Evolutionary conservation across 345 rosid genomes (phyloP).

Genomic region (Trapa incisa): DNA sequence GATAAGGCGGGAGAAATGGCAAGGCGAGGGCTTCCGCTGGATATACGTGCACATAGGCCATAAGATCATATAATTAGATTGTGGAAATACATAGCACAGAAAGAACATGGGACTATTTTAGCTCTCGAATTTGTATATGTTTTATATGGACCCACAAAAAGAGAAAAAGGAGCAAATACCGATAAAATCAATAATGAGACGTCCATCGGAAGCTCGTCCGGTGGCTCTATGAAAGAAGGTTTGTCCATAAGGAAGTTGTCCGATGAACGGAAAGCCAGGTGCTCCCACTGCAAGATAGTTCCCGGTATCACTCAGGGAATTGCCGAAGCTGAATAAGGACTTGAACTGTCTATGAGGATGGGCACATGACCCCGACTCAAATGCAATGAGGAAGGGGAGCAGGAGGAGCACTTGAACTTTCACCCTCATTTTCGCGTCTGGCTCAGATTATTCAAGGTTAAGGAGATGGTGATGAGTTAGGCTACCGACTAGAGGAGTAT

Average conservation of each 20-base stretch:
- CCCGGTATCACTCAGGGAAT: constrained; percentile 70
- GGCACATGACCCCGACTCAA: background rate
- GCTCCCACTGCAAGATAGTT: constrained; percentile 46
- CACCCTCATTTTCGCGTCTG: background rate
- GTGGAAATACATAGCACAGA: too few relatives aligned
- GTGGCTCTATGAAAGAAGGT: constrained; percentile 52
- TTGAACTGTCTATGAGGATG: constrained; percentile 16
- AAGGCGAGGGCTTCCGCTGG: constrained; percentile 49
- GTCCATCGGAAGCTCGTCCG: constrained; percentile 61
- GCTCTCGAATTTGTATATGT: background rate
- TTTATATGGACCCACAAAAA: too few relatives aligned
- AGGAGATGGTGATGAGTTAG: too few relatives aligned
- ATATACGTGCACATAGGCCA: background rate
- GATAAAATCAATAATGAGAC: constrained; percentile 56
- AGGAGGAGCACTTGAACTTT: background rate
- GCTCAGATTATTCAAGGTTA: background rate
- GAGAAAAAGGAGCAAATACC: constrained; percentile 15
- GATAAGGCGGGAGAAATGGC: constrained; percentile 40
- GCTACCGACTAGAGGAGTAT: too few relatives aligned
- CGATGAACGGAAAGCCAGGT: constrained; percentile 28
- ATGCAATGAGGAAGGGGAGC: background rate
- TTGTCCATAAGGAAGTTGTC: constrained; percentile 42
- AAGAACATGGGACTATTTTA: too few relatives aligned
- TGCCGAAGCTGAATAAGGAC: constrained; percentile 60
- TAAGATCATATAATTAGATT: too few relatives aligned